phyloP scores from a whole-genome alignment of 2,329 filamentous ascomycete genomes.

The Lithohypha guttulata region DNA sequence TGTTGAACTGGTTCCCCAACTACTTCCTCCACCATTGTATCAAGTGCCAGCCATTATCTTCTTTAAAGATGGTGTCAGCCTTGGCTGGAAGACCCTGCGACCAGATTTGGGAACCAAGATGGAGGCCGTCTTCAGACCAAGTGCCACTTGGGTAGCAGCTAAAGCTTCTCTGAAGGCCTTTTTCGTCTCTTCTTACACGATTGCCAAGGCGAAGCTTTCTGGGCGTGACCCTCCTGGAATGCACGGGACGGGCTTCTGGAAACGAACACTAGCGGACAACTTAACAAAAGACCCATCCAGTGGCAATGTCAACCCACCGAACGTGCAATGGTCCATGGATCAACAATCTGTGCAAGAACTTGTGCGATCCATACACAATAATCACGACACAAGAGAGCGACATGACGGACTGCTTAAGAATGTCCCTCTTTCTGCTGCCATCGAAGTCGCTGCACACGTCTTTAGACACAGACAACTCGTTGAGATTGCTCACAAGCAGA shows the following conservation, averaged over 20 bases:
- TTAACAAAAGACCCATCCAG: neutral
- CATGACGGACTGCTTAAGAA: conserved; percentile 6
- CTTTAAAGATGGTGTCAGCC: conserved; percentile 7
- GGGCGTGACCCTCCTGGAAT: neutral
- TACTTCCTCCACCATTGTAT: conserved; percentile 14
- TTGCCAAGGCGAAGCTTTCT: conserved; percentile 5
- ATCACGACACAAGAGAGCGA: neutral
- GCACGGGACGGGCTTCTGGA: neutral
- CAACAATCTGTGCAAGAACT: conserved; percentile 2
- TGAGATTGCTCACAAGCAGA: neutral
- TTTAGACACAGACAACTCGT: conserved; percentile 3
- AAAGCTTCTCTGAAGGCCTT: conserved; percentile 16
- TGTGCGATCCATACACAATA: neutral
- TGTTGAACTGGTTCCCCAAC: conserved; percentile 14
- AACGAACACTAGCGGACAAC: no score
- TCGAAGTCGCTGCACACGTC: neutral
- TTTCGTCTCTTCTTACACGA: conserved; percentile 4
- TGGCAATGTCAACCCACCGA: neutral
- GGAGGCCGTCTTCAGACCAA: conserved; percentile 17
- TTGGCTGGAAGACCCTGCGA: conserved; percentile 16
- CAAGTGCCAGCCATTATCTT: conserved; percentile 15
- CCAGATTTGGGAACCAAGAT: conserved; percentile 15
- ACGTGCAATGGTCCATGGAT: neutral
- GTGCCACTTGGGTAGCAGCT: conserved; percentile 14
- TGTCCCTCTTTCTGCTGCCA: conserved; percentile 1